Conservation (phyloP, 805 yeast genomes). For the Starmerella bombicola region DNA sequence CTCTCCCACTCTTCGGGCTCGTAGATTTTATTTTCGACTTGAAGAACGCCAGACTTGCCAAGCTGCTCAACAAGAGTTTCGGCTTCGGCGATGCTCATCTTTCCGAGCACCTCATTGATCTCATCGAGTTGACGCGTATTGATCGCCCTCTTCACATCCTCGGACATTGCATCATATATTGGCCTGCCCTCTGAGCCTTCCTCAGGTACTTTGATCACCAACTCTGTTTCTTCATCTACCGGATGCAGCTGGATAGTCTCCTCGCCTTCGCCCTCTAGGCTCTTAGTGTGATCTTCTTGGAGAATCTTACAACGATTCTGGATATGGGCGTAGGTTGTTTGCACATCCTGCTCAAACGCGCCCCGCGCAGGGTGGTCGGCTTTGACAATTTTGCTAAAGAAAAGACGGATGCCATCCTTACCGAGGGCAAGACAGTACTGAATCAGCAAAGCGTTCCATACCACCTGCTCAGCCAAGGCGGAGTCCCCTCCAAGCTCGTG, state of each 20-base stretch:
- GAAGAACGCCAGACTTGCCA: slow-evolving; percentile 71
- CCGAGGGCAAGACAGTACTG: slow-evolving; percentile 47
- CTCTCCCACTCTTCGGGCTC: slow-evolving; percentile 31
- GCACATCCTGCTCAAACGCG: slow-evolving; percentile 64
- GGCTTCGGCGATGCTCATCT: slow-evolving; percentile 62
- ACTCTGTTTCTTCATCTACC: slow-evolving; percentile 68
- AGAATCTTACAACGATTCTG: slow-evolving; percentile 60
- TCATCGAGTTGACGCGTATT: slow-evolving; percentile 56
- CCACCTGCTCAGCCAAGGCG: slow-evolving; percentile 45
- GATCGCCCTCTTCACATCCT: slow-evolving; percentile 66
- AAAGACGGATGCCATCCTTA: slow-evolving; percentile 43
- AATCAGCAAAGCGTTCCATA: slow-evolving; percentile 66
- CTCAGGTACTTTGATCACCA: slow-evolving; percentile 49
- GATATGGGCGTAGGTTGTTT: slow-evolving; percentile 64
- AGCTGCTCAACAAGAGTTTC: slow-evolving; percentile 62
- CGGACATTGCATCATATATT: slow-evolving; percentile 46
- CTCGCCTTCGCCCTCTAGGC: slow-evolving; percentile 35
- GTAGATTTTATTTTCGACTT: slow-evolving; percentile 47
- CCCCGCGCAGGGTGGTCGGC: slow-evolving; percentile 46
- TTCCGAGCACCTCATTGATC: slow-evolving; percentile 71
- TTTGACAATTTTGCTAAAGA: slow-evolving; percentile 51
- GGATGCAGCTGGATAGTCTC: slow-evolving; percentile 80
- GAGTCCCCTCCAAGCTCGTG: slow-evolving; percentile 53
- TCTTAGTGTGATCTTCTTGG: slow-evolving; percentile 33
- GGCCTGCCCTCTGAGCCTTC: slow-evolving; percentile 28